Evolutionary conservation across 164 flowering plant genomes (phyloP).

Genomic region (Umbilicus rupestris): DNA sequence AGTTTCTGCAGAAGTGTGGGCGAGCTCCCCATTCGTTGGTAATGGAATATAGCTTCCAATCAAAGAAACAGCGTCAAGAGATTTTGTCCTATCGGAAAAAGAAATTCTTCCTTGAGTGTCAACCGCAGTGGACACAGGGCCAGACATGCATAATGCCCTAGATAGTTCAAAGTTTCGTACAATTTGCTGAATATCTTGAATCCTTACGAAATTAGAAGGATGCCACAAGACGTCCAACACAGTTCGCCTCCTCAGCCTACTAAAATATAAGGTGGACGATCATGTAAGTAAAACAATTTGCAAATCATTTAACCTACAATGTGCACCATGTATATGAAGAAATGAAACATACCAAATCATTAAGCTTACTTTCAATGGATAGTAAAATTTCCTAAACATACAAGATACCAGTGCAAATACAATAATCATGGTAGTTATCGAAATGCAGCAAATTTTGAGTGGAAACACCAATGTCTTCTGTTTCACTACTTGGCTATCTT

Average conservation of each 20-base stretch:
- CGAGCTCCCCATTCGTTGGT: constrained; percentile 40
- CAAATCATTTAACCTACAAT: background rate
- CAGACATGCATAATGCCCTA: constrained; percentile 89
- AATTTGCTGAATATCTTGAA: constrained; percentile 5
- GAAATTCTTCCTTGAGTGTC: constrained; percentile 32
- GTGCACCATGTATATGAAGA: background rate
- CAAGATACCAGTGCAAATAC: no score
- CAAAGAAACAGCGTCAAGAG: constrained; percentile 34
- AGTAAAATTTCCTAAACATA: no score
- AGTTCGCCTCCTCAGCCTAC: background rate
- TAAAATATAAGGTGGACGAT: background rate
- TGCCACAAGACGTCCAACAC: background rate
- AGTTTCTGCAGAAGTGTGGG: constrained; percentile 31
- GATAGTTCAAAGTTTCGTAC: constrained; percentile 20
- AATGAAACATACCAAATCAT: background rate
- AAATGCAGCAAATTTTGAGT: no score
- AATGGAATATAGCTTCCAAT: constrained; percentile 19
- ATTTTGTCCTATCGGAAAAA: constrained; percentile 48
- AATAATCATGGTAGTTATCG: no score
- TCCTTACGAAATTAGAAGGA: background rate
- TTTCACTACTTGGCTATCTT: background rate
- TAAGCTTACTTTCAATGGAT: no score
- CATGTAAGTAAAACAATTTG: background rate
- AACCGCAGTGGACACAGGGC: constrained; percentile 47
- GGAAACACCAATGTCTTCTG: background rate